phyloP scores from a whole-genome alignment of 2,329 filamentous ascomycete species.

The Talaromyces pinophilus region DNA sequence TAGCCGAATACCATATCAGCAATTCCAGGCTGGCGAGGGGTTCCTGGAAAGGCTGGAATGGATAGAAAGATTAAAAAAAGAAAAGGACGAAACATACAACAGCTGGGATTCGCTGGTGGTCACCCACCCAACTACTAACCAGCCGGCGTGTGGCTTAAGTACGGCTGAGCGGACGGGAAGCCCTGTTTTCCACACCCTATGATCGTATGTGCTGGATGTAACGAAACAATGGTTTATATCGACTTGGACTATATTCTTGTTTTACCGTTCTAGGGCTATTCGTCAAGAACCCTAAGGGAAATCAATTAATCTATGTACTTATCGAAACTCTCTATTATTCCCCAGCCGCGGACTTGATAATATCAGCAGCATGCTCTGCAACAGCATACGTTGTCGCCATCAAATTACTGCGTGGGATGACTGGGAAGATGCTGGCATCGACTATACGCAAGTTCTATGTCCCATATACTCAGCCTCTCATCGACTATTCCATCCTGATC shows the following conservation, averaged over 20 bases:
- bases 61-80: too few relatives aligned
- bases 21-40: too few relatives aligned
- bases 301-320: not conserved
- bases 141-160: constrained; percentile 9
- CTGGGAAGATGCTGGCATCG: too few relatives aligned
- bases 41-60: too few relatives aligned
- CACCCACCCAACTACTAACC: constrained; percentile 11
- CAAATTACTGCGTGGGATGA: too few relatives aligned
- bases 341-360: too few relatives aligned
- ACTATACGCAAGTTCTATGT: too few relatives aligned
- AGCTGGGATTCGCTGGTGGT: constrained; percentile 10
- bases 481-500: too few relatives aligned
- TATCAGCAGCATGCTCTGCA: too few relatives aligned
- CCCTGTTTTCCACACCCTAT: constrained; percentile 11
- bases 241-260: not conserved
- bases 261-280: not conserved
- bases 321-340: not conserved
- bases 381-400: too few relatives aligned
- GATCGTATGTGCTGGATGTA: not conserved
- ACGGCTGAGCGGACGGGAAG: constrained; percentile 9
- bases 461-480: too few relatives aligned
- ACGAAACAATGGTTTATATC: not conserved
- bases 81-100: not conserved
- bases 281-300: not conserved
- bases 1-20: too few relatives aligned